These are phyloP conservation scores for Bolboschoenoplectus hybrid DNA, from an alignment of 202 grass and related monocot genomes.

Conservation along the genomic window DNA sequence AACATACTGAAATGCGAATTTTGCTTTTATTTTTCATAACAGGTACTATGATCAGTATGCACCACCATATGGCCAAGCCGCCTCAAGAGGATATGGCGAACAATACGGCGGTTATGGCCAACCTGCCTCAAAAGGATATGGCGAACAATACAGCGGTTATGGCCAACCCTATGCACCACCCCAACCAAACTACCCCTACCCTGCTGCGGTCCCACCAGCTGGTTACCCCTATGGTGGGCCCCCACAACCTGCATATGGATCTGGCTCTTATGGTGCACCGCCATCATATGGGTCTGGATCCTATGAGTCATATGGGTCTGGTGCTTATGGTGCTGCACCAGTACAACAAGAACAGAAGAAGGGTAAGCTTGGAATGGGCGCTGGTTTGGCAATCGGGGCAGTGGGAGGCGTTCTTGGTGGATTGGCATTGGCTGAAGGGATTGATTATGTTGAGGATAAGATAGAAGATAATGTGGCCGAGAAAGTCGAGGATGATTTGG, in stretches of 20 bases:
- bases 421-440: conserved; percentile 64
- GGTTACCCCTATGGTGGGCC: conserved; percentile 26
- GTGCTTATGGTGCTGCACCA: conserved; percentile 28
- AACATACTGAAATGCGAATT: neutral
- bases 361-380: conserved; percentile 68
- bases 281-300: conserved; percentile 26
- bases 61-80: conserved; percentile 35
- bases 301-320: conserved; percentile 39
- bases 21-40: conserved; percentile 1
- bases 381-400: conserved; percentile 74
- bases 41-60: conserved; percentile 40
- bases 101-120: conserved; percentile 37
- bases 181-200: conserved; percentile 28
- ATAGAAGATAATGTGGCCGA: conserved; percentile 60
- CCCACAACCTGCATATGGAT: conserved; percentile 11
- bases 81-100: conserved; percentile 35
- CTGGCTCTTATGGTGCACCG: neutral
- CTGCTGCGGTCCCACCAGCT: conserved; percentile 18
- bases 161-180: conserved; percentile 37
- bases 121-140: conserved; percentile 37
- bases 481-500: conserved; percentile 60
- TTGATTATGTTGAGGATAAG: conserved; percentile 78
- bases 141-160: conserved; percentile 32
- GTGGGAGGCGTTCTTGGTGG: conserved; percentile 71
- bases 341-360: conserved; percentile 32